Evolutionary conservation across 148 eudicot genomes (phyloP).

Genomic region (Polygonum aviculare): DNA sequence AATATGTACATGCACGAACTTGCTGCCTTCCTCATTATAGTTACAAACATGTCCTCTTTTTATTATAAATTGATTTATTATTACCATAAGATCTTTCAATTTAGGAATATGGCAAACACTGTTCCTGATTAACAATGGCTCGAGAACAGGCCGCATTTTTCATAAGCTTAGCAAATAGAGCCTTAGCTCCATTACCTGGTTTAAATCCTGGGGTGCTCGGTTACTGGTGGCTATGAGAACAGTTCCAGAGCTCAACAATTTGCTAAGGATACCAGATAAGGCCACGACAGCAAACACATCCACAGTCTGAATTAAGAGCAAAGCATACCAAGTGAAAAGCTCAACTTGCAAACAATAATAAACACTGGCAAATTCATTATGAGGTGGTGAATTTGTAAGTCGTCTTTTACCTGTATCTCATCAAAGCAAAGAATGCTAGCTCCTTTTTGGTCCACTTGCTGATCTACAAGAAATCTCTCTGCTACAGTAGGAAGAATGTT

Average conservation of each 20-base stretch:
- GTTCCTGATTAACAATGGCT: neutral
- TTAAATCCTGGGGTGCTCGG: slow-evolving; percentile 80
- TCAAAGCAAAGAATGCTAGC: slow-evolving; percentile 94
- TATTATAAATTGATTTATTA: neutral
- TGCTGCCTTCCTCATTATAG: neutral
- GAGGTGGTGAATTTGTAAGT: neutral
- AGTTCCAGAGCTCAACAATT: slow-evolving; percentile 90
- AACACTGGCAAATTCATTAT: neutral
- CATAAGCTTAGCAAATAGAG: neutral
- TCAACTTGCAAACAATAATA: neutral
- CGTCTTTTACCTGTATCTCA: slow-evolving; percentile 68
- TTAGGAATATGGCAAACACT: neutral
- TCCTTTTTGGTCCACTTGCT: slow-evolving; percentile 41
- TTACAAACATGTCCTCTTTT: neutral
- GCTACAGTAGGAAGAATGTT: slow-evolving; percentile 95
- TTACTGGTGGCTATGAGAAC: slow-evolving; percentile 97
- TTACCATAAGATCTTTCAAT: neutral
- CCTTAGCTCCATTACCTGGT: slow-evolving; percentile 48
- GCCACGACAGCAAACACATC: slow-evolving; percentile 99
- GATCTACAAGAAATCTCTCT: slow-evolving; percentile 74
- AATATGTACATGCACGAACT: neutral
- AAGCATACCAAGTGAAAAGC: slow-evolving; percentile 17
- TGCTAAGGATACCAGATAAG: slow-evolving; percentile 95
- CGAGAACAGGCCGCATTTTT: no score
- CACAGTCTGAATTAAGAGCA: slow-evolving; percentile 72